A percentile compares a stretch with the other conserved stretches of the same genome.
phyloP scores from a whole-genome alignment of 1,139 yeast species.

The Meyerozyma elateridarum region DNA sequence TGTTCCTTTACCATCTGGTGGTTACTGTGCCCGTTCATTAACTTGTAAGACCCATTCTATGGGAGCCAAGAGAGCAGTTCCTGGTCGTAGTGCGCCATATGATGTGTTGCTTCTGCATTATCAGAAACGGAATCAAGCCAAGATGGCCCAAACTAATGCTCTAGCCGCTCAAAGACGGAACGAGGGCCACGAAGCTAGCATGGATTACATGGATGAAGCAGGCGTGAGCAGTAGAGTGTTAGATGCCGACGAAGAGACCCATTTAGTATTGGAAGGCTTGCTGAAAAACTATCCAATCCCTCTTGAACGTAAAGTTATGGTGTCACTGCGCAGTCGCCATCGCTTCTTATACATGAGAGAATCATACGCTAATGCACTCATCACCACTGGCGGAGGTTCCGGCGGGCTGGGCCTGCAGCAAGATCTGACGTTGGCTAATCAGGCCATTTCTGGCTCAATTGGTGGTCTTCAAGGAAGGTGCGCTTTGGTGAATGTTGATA shows the following conservation, averaged over 20 bases:
- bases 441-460: slow-evolving; percentile 50
- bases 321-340: slow-evolving; percentile 68
- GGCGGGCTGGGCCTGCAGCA: slow-evolving; percentile 25
- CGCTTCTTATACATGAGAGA: slow-evolving; percentile 78
- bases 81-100: slow-evolving; percentile 89
- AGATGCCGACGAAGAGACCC: slow-evolving; percentile 89
- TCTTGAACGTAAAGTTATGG: slow-evolving; percentile 65
- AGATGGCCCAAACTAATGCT: slow-evolving; percentile 77
- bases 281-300: slow-evolving; percentile 78
- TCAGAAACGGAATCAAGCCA: slow-evolving; percentile 89
- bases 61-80: slow-evolving; percentile 96
- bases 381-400: no score
- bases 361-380: slow-evolving; percentile 63
- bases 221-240: slow-evolving; percentile 25
- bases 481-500: slow-evolving; percentile 65
- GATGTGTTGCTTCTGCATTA: slow-evolving; percentile 84
- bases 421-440: slow-evolving; percentile 45
- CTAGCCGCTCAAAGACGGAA: slow-evolving; percentile 52
- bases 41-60: slow-evolving; percentile 97
- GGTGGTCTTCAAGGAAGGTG: slow-evolving; percentile 77
- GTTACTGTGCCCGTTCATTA: slow-evolving; percentile 87
- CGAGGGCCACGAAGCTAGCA: slow-evolving; percentile 17
- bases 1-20: slow-evolving; percentile 88
- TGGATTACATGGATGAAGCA: slow-evolving; percentile 19
- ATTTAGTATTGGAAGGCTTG: slow-evolving; percentile 89